Evolutionary conservation across 2,329 filamentous ascomycete species (phyloP).

Genomic region (Lachnellula occidentalis): DNA sequence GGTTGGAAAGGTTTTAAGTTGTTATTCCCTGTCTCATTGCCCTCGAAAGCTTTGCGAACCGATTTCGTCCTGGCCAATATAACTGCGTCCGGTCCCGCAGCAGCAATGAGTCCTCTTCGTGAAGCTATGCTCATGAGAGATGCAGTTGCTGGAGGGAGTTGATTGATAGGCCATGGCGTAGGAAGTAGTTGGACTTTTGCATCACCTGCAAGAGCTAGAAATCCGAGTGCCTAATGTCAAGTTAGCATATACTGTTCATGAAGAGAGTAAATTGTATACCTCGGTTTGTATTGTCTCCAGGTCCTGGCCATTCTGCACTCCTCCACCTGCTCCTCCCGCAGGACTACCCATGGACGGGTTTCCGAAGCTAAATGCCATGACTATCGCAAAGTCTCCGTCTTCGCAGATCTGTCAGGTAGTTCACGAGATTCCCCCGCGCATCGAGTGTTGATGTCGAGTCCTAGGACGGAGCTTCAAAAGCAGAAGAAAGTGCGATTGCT

Average conservation of each 20-base stretch:
- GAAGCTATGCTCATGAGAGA: slow-evolving; percentile 83
- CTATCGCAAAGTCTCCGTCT: slow-evolving; percentile 35
- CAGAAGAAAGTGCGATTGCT: not conserved
- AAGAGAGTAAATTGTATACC: slow-evolving; percentile 41
- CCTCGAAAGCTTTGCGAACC: slow-evolving; percentile 68
- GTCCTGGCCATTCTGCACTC: slow-evolving; percentile 52
- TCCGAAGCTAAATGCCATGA: slow-evolving; percentile 62
- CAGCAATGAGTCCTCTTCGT: slow-evolving; percentile 74
- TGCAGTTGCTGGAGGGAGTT: slow-evolving; percentile 66
- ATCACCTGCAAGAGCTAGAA: slow-evolving; percentile 73
- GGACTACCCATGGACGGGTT: slow-evolving; percentile 40
- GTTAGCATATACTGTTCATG: slow-evolving; percentile 8
- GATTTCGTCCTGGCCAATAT: slow-evolving; percentile 71
- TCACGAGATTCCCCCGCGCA: slow-evolving; percentile 29
- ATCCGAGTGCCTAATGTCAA: slow-evolving; percentile 60
- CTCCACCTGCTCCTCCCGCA: slow-evolving; percentile 35
- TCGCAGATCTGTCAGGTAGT: slow-evolving; percentile 29
- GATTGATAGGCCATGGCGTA: slow-evolving; percentile 61
- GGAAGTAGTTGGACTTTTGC: slow-evolving; percentile 76
- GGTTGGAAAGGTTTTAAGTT: slow-evolving; percentile 68
- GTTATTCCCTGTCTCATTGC: slow-evolving; percentile 51
- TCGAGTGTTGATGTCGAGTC: slow-evolving; percentile 18
- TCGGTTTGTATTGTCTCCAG: slow-evolving; percentile 78
- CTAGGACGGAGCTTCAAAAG: not conserved
- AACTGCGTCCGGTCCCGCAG: slow-evolving; percentile 76